Conservation (phyloP, 257 asterid species). For the Perilla frutescens region DNA sequence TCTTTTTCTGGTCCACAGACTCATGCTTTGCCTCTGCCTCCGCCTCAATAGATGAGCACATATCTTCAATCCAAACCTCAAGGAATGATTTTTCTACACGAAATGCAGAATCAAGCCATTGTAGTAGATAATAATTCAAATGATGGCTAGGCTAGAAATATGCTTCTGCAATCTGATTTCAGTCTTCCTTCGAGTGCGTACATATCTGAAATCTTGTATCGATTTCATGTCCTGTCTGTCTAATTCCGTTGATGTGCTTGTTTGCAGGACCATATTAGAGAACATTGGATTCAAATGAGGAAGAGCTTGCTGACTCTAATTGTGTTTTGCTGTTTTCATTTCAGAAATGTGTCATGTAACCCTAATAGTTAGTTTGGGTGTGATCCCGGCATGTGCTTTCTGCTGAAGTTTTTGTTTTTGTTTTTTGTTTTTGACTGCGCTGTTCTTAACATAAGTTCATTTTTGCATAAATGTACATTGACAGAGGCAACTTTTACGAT, state of each 20-base stretch:
- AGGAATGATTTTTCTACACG: too few relatives aligned
- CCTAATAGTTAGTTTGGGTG: constrained; percentile 66
- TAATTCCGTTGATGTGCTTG: constrained; percentile 20
- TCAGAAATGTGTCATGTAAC: constrained; percentile 82
- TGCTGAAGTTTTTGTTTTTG: background rate
- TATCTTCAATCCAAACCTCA: too few relatives aligned
- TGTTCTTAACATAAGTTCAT: too few relatives aligned
- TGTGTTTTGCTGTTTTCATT: constrained; percentile 76
- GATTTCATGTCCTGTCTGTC: constrained; percentile 17
- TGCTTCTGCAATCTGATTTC: constrained; percentile 78
- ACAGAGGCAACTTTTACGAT: too few relatives aligned
- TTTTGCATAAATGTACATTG: too few relatives aligned
- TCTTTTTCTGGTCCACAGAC: too few relatives aligned
- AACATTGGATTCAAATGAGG: constrained; percentile 43
- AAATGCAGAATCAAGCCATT: too few relatives aligned
- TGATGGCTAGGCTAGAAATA: constrained; percentile 79
- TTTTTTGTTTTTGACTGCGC: background rate
- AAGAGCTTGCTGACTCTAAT: constrained; percentile 49
- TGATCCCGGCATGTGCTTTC: background rate
- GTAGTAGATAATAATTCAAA: constrained; percentile 44
- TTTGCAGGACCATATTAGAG: constrained; percentile 53
- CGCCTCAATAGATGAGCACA: too few relatives aligned
- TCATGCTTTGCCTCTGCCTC: too few relatives aligned
- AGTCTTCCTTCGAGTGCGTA: constrained; percentile 76
- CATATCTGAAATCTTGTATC: constrained; percentile 18